Evolutionary conservation across 2,329 filamentous ascomycete species (phyloP).

Genomic region (Trichoderma harzianum): DNA sequence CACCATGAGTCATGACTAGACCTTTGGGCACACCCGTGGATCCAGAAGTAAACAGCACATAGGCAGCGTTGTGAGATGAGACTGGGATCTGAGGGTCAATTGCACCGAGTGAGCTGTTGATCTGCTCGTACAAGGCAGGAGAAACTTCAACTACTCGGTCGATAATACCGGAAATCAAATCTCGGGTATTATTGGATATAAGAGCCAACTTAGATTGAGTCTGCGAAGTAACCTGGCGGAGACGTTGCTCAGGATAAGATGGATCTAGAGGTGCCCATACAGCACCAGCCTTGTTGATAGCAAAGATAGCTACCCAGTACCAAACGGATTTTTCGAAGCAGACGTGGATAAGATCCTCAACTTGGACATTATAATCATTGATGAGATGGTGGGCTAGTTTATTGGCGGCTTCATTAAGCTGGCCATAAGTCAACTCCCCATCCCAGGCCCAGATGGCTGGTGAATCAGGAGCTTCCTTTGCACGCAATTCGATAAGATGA

Average conservation of each 20-base stretch:
- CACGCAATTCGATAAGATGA: neutral
- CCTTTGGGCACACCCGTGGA: slow-evolving; percentile 49
- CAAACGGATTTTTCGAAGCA: slow-evolving; percentile 24
- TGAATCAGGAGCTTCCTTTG: neutral
- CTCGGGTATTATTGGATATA: neutral
- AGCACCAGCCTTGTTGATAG: slow-evolving; percentile 28
- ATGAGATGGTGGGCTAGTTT: neutral
- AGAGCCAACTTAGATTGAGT: neutral
- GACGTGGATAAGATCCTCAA: slow-evolving; percentile 22
- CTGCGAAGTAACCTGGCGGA: neutral
- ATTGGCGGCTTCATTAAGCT: slow-evolving; percentile 17
- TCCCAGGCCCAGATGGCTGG: slow-evolving; percentile 23
- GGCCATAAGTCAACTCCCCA: slow-evolving; percentile 22
- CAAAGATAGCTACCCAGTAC: slow-evolving; percentile 25
- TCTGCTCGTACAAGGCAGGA: neutral
- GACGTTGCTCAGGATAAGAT: neutral
- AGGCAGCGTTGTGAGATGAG: slow-evolving; percentile 6
- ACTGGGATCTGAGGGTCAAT: neutral
- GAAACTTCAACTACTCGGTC: neutral
- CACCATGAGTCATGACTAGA: slow-evolving; percentile 21
- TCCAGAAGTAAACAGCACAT: slow-evolving; percentile 51
- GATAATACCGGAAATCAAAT: neutral
- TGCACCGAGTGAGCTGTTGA: neutral
- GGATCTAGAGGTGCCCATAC: slow-evolving; percentile 11
- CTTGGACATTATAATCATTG: slow-evolving; percentile 22